Conservation (phyloP, 352 stramenopile species). For the Globisporangium nunn region DNA sequence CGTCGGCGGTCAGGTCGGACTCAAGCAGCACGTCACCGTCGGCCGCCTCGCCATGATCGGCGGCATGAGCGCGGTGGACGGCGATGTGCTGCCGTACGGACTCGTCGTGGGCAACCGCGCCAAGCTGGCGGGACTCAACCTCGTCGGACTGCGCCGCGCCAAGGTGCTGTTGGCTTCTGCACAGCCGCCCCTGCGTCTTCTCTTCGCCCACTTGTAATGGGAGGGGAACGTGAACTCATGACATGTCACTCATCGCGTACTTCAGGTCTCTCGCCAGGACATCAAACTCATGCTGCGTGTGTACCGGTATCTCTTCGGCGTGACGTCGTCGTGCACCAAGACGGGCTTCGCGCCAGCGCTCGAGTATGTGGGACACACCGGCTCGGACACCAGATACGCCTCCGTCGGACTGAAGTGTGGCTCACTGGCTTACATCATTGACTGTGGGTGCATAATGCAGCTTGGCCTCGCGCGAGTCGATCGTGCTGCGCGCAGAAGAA, state of each 20-base stretch:
- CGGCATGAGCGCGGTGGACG: slow-evolving; percentile 75
- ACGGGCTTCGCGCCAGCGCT: slow-evolving; percentile 68
- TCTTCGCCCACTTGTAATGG: no score
- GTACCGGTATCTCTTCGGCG: slow-evolving; percentile 74
- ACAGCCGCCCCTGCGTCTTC: no score
- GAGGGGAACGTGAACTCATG: no score
- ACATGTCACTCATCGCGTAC: no score
- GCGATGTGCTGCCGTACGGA: slow-evolving; percentile 74
- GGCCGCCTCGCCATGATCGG: slow-evolving; percentile 72
- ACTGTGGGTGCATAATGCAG: slow-evolving; percentile 15
- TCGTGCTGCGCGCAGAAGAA: slow-evolving; percentile 46
- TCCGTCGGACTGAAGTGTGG: not conserved
- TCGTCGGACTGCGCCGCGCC: slow-evolving; percentile 60
- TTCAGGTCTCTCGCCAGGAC: slow-evolving; percentile 38
- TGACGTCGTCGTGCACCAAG: slow-evolving; percentile 34
- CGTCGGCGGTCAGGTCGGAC: slow-evolving; percentile 65
- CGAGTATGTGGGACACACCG: slow-evolving; percentile 27
- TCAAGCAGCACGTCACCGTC: slow-evolving; percentile 74
- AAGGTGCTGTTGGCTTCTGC: slow-evolving; percentile 16
- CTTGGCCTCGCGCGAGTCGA: slow-evolving; percentile 43
- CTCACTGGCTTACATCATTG: not conserved
- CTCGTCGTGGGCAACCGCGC: slow-evolving; percentile 68
- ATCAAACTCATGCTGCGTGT: slow-evolving; percentile 76
- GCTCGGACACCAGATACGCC: no score
- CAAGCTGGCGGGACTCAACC: slow-evolving; percentile 69